Base-by-base conservation (phyloP, 345 rosid species). In the Noccaea caerulescens region DNA sequence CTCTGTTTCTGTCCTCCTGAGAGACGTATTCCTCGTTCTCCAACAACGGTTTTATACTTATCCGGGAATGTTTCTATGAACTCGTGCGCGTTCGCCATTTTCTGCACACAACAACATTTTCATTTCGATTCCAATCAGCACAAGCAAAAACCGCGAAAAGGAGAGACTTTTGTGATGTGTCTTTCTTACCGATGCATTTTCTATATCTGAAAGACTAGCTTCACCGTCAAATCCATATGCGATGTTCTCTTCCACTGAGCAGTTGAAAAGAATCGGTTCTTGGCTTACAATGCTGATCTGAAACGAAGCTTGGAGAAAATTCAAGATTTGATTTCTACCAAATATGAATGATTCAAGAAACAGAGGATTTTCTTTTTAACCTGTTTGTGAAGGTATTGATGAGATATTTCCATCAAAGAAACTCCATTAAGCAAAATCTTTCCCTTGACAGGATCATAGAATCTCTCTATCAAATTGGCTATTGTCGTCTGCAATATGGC, bases 1-100 rank as follows among this genome's bases (percentile, higher is more conserved):
- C 98, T 86, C 39, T 93, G 96, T 61, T 93, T 93, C 78, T 93
- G 97, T 37, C 98, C 98, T 47, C 98, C 98, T 3, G 96, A 93
- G 62, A 93, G 88, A 72, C 98, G 85, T 72, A 93, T 41, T 27
- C 97, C 97, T 0, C 98, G 93, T 77, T 93, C 97, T 66, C 97
- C 98, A 1, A 87, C 97, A 32, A 80, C 51, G 0, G 98, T 91
- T 61, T 85, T 68, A 71, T 84, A 93, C 59, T 89, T 89, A 7
- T 93, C 97, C 0, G 97, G 93, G 69, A 91, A 89, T 6, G 79
- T 84, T 39, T 84, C 85, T 45, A 93, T 81, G 82, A 93, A 93
- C 6, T 89, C 96, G 11, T 91, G 93, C 5, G 98, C 98, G 71
- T 91, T 93, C 10, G 97, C 94, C 98, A 93, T 89, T 87, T 82